Percentiles rank a stretch among this genome's conserved stretches.
Conservation (phyloP, 148 eudicot genomes). For the Drosera capensis region DNA sequence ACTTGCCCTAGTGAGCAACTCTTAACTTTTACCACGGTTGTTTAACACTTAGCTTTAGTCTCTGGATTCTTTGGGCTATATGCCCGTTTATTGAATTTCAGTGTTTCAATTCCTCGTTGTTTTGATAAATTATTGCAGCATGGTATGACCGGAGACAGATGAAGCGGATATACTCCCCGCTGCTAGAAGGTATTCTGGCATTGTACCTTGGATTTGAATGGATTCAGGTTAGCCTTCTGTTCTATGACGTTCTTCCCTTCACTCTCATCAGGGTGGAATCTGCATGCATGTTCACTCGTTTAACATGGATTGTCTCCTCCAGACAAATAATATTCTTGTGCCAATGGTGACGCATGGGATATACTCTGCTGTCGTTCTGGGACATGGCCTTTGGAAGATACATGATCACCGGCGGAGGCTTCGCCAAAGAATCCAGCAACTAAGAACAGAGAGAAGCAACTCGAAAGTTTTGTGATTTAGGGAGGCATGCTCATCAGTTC, state of each 20-base stretch:
- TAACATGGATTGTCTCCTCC: too few relatives aligned
- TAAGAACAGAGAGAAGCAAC: conserved; percentile 31
- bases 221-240: conserved; percentile 51
- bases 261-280: neutral
- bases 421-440: conserved; percentile 59
- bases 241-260: neutral
- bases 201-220: conserved; percentile 98
- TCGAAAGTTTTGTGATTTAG: conserved; percentile 16
- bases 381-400: conserved; percentile 92
- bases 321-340: conserved; percentile 78
- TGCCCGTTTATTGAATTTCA: too few relatives aligned
- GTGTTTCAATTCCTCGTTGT: neutral
- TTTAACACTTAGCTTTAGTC: too few relatives aligned
- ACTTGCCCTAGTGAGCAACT: too few relatives aligned
- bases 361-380: conserved; percentile 77
- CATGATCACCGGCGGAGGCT: conserved; percentile 64
- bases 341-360: conserved; percentile 93
- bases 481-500: too few relatives aligned
- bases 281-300: too few relatives aligned
- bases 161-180: conserved; percentile 92
- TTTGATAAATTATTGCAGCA: conserved; percentile 28
- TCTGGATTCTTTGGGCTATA: too few relatives aligned
- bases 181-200: conserved; percentile 71
- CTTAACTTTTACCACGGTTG: too few relatives aligned
- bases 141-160: conserved; percentile 95